Percentiles rank a stretch among this genome's conserved stretches.
phyloP scores from a whole-genome alignment of 2,329 filamentous ascomycete species.

The Penicillium sp. region DNA sequence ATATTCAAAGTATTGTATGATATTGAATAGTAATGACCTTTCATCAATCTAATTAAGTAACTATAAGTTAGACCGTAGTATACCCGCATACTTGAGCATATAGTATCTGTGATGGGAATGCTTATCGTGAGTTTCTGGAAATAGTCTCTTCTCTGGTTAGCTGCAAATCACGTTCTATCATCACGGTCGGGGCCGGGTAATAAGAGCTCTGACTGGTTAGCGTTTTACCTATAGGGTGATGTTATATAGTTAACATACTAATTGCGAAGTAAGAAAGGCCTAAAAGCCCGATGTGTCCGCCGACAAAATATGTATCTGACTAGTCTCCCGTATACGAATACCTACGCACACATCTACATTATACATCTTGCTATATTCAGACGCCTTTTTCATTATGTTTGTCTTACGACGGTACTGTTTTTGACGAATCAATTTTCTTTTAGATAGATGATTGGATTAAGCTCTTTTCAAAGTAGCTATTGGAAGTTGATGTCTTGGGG shows the following conservation, averaged over 20 bases:
- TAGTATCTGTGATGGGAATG: too few species aligned
- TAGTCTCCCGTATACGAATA: conserved; percentile 29
- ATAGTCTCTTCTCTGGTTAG: not conserved
- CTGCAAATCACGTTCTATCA: conserved; percentile 2
- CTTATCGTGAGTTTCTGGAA: not conserved
- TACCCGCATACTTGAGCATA: too few species aligned
- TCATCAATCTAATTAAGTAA: not conserved
- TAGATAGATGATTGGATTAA: not conserved
- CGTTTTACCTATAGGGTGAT: not conserved
- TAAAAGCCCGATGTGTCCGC: conserved; percentile 1
- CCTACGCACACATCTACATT: conserved; percentile 23
- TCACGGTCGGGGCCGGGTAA: conserved; percentile 6
- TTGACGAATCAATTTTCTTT: conserved; percentile 17
- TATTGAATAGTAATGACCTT: not conserved
- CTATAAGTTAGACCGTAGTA: not conserved
- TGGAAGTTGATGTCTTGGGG: conserved; percentile 2
- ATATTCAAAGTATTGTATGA: not conserved
- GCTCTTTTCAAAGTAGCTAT: not conserved
- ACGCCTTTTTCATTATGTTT: conserved; percentile 21
- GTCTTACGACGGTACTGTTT: conserved; percentile 21
- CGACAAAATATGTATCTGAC: conserved; percentile 2
- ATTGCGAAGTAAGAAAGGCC: not conserved
- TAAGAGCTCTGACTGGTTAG: conserved; percentile 2
- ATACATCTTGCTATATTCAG: conserved; percentile 20
- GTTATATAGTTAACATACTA: not conserved